Base-by-base conservation (phyloP, 1,139 yeast genomes). In the Scheffersomyces insectosa region DNA sequence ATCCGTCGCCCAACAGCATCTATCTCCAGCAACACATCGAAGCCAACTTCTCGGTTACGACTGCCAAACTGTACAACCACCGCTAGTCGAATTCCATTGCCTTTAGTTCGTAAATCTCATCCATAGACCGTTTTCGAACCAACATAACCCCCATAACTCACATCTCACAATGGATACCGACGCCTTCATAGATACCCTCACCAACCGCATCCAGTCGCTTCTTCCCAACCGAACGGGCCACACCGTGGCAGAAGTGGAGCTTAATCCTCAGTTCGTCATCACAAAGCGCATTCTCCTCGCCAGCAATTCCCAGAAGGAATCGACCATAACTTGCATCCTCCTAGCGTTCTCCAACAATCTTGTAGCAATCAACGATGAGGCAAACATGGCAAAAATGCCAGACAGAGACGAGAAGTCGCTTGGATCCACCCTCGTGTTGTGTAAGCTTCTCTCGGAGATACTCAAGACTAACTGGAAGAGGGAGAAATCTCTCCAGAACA, bases 151-250 rank as follows among this genome's bases (percentile, higher is more conserved):
- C 25, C 25, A 20, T 20, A 20, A 20, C 25, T 20, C 25, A 6
- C 25, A 20, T 20, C 25, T 20, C 25, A 20, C 23, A 13, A 15
- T 12, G 34, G 23, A 31, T 20, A 20, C 15, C 34, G 15, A 20
- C 20, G 34, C 34, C 43, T 52, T 51, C 46, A 50, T 50, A 28
- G 54, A 44, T 14, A 47, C 44, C 40, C 38, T 54, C 20, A 37
- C 55, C 6, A 60, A 59, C 47, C 52, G 75, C 42, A 52, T 71
- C 28, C 68, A 63, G 36, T 60, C 69, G 23, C 57, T 72, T 32
- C 57, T 73, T 29, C 78, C 79, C 11, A 62, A 59, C 47, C 54
- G 70, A 31, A 70, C 77, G 1, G 77, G 77, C 7, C 63, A 66
- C 47, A 55, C 70, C 4, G 49, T 69, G n/a, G 64, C 65, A n/a